Conservation (phyloP, 1,284 basidiomycete genomes). For the Naganishia cerealis region DNA sequence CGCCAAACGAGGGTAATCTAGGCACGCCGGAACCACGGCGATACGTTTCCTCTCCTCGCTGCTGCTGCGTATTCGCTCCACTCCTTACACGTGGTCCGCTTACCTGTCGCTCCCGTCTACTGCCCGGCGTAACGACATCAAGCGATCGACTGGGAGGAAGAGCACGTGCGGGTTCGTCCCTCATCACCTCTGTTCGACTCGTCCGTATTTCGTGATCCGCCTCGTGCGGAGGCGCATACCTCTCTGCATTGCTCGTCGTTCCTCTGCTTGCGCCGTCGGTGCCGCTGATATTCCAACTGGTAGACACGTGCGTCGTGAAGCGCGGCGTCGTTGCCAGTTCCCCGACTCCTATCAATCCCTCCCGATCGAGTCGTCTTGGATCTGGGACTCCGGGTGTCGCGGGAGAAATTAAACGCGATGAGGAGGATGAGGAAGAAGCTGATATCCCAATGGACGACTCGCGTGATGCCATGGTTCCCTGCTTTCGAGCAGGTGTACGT, state of each 20-base stretch:
- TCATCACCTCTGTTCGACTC: slow-evolving; percentile 12
- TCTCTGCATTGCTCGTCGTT: not conserved
- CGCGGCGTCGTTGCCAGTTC: slow-evolving; percentile 89
- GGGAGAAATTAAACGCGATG: slow-evolving; percentile 34
- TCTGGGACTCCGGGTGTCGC: slow-evolving; percentile 56
- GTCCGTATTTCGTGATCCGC: slow-evolving; percentile 5
- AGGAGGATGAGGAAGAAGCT: not conserved
- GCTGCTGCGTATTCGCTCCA: not conserved
- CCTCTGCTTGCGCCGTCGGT: not conserved
- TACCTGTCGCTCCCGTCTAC: slow-evolving; percentile 17
- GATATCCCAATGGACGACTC: not conserved
- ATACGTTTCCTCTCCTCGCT: not conserved
- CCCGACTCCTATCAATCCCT: slow-evolving; percentile 86
- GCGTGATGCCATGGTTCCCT: not conserved
- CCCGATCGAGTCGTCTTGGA: slow-evolving; percentile 79
- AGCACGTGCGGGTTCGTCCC: not conserved
- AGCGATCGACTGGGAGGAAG: not conserved
- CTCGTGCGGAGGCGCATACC: slow-evolving; percentile 4
- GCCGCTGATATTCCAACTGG: not conserved
- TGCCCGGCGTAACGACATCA: not conserved
- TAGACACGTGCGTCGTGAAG: slow-evolving; percentile 62
- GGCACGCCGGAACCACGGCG: slow-evolving; percentile 3
- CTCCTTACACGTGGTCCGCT: slow-evolving; percentile 11
- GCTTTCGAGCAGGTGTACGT: not conserved
- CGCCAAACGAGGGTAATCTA: slow-evolving; percentile 18